phyloP scores from a whole-genome alignment of 1,284 basidiomycete genomes.

The Sanghuangporus sanghuang region DNA sequence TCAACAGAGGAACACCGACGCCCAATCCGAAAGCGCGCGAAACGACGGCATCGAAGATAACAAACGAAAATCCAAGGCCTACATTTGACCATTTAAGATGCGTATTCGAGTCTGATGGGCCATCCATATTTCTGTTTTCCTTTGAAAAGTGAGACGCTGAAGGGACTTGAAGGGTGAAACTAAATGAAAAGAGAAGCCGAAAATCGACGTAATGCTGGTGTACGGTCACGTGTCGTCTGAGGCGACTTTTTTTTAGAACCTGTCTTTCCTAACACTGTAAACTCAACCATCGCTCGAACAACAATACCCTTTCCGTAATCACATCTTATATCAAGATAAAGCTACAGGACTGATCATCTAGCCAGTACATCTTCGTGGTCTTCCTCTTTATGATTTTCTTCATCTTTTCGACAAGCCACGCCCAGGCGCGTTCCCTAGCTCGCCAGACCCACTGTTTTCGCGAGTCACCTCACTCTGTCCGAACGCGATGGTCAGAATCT shows the following conservation, averaged over 20 bases:
- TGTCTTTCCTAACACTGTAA: no score
- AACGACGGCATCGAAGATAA: conserved; percentile 57
- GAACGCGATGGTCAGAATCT: conserved; percentile 64
- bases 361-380: not conserved
- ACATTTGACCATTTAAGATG: conserved; percentile 67
- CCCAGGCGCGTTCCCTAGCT: conserved; percentile 26
- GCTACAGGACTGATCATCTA: not conserved
- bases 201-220: not conserved
- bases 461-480: conserved; percentile 58
- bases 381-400: not conserved
- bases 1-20: conserved; percentile 61
- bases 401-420: conserved; percentile 8
- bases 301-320: no score
- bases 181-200: not conserved
- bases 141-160: not conserved
- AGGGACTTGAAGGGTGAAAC: not conserved
- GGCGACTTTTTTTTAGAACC: no score
- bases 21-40: conserved; percentile 64
- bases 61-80: conserved; percentile 66
- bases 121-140: conserved; percentile 16
- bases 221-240: no score
- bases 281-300: no score
- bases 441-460: conserved; percentile 46
- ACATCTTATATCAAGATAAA: not conserved
- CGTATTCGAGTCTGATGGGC: conserved; percentile 16